Evolutionary conservation across 2,329 filamentous ascomycete species (phyloP), one percentile per base, ranked within the genome.

Genomic region (Pyricularia sp.): DNA sequence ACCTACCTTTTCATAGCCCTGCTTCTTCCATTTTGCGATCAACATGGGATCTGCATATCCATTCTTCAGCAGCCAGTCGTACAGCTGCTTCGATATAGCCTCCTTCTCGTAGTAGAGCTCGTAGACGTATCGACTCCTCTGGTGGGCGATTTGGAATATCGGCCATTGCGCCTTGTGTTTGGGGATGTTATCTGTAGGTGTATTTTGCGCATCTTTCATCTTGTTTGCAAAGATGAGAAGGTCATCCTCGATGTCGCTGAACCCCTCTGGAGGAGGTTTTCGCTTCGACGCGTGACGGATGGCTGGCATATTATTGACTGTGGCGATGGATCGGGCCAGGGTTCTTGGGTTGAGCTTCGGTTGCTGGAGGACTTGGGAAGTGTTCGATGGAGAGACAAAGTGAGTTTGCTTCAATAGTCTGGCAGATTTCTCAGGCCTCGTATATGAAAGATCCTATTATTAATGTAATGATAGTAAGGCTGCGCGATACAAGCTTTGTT

Each of bases 11-110:
- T 99, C 95, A 76, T 99, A 99, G 20, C 95, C 95, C 76, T 96
- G 92, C 83, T 99, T 99, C 88, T 99, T 99, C 95, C 95, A 99
- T 82, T 99, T 99, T 17, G 95, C 95, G 77, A 99, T 98, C 76
- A 99, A 82, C 83, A 94, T 95, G 64, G 92, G 88, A 80, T 99
- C 95, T 5, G 94, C 95, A 78, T 99, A 98, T 66, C 90, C 90
- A 77, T 99, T 97, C 86, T 99, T 99, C 70, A 99, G 83, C 72
- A 98, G 82, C 90, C 92, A 99, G 74, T 98, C 95, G 80, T 99
- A 99, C 25, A 99, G 84, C 79, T 90, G 84, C 81, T 92, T 94
- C 79, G 88, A 92, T 78, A 99, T 98, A 67, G 94, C 94, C 81
- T 97, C 92, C 81, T 97, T 97, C 79, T 96, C 91, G 81, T 98